Percentiles rank a stretch among this genome's conserved stretches.
These are phyloP conservation scores for Russula sp. DNA, from an alignment of 768 basidiomycete genomes.

Conservation along the genomic window DNA sequence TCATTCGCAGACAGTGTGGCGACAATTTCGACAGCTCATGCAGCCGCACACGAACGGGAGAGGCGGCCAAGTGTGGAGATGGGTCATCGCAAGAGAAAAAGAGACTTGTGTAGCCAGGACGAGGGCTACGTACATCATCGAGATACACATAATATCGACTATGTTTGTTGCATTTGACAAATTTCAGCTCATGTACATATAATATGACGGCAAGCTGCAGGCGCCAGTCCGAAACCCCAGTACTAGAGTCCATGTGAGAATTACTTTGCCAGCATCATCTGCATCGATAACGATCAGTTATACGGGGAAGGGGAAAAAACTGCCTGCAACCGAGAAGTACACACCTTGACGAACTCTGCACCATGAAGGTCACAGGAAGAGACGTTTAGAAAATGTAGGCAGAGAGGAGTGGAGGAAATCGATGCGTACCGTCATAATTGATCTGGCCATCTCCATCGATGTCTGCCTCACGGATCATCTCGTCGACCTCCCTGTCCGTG, in stretches of 20 bases:
- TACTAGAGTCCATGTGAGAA: neutral
- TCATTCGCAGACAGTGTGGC: too few species aligned
- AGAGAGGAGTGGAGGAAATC: neutral
- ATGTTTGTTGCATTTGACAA: neutral
- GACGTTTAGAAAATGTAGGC: slow-evolving; percentile 6
- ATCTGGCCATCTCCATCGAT: slow-evolving; percentile 93
- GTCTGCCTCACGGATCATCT: slow-evolving; percentile 97
- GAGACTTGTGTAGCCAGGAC: neutral
- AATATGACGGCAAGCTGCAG: neutral
- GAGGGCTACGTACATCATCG: slow-evolving; percentile 8
- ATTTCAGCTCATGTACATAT: slow-evolving; percentile 1
- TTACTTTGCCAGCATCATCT: slow-evolving; percentile 77
- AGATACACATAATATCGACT: slow-evolving; percentile 21
- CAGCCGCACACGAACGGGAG: neutral
- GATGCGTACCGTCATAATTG: slow-evolving; percentile 66
- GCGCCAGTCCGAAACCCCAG: neutral
- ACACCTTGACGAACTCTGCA: slow-evolving; percentile 72
- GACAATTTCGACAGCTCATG: neutral
- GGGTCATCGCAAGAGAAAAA: neutral
- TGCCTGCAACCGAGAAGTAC: slow-evolving; percentile 15
- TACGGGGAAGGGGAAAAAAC: neutral
- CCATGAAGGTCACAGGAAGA: neutral
- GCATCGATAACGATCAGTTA: slow-evolving; percentile 13
- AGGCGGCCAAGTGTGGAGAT: neutral
- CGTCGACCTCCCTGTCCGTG: slow-evolving; percentile 80